Base-by-base conservation (phyloP, 805 yeast species). In the Candida sphagnicola region DNA sequence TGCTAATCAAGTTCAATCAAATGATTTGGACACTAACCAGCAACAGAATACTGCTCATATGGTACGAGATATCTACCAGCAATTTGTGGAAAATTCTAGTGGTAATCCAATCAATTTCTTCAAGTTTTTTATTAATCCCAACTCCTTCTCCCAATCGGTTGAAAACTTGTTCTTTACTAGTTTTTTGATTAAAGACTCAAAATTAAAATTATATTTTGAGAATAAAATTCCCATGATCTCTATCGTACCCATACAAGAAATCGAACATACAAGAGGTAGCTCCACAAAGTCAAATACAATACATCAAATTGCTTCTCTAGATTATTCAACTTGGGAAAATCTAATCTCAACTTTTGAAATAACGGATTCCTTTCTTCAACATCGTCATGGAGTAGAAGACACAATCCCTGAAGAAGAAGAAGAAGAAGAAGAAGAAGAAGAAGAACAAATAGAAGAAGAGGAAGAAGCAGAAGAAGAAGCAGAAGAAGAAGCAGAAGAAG, bases 81-180 rank as follows among this genome's bases (percentile, higher is more conserved):
- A 63, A 3, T 60, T 78, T 31, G 37, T 44, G 4, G 39, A 46
- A 5, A 53, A 47, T 15, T 65, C 61, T 31, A 50, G 56, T 6
- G 54, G 57, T 6, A 42, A 38, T 1, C 59, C 57, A 0, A 67
- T 88, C 6, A 77, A 77, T 39, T 64, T 89, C 33, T 86, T 77
- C 52, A 66, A 70, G 44, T 81, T 85, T 48, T 74, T 86, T 36
- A 65, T 90, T 14, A 80, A 91, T 54, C 96, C 96, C 1, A 44
- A 62, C 12, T 82, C 91, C 5, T 90, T 82, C 58, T 68, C 84
- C 1, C 89, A 82, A 54, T 75, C 89, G 1, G 80, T 90, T 2
- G 97, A 91, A 56, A 88, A 87, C 53, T 61, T 91, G 50, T 90
- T 90, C 51, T 85, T 81, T 51, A 73, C 86, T 0, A 84, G 95